A percentile compares a stretch with the other conserved stretches of the same genome.
phyloP scores from a whole-genome alignment of 2,329 filamentous ascomycete genomes.

The Gyromitra esculenta region DNA sequence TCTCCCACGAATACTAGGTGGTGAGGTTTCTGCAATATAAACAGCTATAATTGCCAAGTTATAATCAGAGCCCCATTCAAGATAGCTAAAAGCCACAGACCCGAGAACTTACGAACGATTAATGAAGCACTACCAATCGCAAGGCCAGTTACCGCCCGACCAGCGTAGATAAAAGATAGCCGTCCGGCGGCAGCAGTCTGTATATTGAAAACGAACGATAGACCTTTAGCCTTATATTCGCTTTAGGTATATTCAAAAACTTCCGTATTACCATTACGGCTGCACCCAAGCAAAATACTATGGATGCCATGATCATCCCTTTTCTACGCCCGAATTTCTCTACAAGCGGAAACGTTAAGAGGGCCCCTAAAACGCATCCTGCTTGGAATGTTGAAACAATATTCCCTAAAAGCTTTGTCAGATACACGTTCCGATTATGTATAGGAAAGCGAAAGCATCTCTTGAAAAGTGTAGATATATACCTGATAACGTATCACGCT shows the following conservation, averaged over 20 bases:
- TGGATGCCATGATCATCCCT: slow-evolving; percentile 65
- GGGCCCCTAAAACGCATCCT: slow-evolving; percentile 82
- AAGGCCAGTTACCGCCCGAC: slow-evolving; percentile 65
- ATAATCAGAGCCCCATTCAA: neutral
- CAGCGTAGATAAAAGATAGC: slow-evolving; percentile 65
- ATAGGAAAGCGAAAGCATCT: neutral
- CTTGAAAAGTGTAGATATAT: neutral
- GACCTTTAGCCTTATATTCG: neutral
- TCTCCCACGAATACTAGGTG: slow-evolving; percentile 69
- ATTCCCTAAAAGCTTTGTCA: slow-evolving; percentile 33
- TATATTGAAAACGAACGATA: neutral
- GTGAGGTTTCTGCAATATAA: slow-evolving; percentile 69
- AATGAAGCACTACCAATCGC: slow-evolving; percentile 66
- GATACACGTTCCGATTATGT: neutral
- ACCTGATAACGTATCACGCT: slow-evolving; percentile 70
- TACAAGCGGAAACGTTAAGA: slow-evolving; percentile 66
- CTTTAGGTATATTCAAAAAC: neutral
- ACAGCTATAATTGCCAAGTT: slow-evolving; percentile 34
- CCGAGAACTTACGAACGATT: slow-evolving; percentile 66
- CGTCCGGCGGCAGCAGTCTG: slow-evolving; percentile 41
- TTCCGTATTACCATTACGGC: slow-evolving; percentile 59
- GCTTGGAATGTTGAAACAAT: slow-evolving; percentile 66
- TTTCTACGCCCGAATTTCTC: slow-evolving; percentile 66
- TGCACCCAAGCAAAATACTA: slow-evolving; percentile 63
- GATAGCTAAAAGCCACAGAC: neutral